Percentiles rank a stretch among this genome's conserved stretches.
These are phyloP conservation scores for Abrus precatorius DNA, from an alignment of 306 rosid species.

Conservation along the genomic window DNA sequence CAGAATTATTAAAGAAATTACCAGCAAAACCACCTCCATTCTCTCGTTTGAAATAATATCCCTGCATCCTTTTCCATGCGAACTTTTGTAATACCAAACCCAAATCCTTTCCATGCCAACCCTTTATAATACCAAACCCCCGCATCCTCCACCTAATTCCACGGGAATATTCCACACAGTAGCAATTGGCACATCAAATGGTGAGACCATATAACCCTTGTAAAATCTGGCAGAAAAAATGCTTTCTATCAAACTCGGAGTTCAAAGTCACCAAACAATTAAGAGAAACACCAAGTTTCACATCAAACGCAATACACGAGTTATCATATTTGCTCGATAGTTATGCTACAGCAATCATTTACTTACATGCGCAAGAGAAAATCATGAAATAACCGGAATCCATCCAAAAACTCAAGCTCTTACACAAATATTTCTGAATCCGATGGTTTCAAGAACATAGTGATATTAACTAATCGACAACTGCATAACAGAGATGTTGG, in stretches of 20 bases:
- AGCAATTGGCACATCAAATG: slow-evolving; percentile 79
- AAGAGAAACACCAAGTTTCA: slow-evolving; percentile 68
- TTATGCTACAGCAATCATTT: slow-evolving; percentile 7
- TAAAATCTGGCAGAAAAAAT: slow-evolving; percentile 75
- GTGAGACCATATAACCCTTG: slow-evolving; percentile 75
- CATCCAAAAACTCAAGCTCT: slow-evolving; percentile 9
- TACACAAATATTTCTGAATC: background rate
- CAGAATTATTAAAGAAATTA: slow-evolving; percentile 37
- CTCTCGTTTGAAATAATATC: slow-evolving; percentile 68
- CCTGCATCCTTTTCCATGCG: slow-evolving; percentile 82
- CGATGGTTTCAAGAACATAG: background rate
- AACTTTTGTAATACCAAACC: slow-evolving; percentile 73
- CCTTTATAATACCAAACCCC: slow-evolving; percentile 66
- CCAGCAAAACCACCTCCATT: slow-evolving; percentile 56
- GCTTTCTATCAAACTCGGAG: slow-evolving; percentile 83
- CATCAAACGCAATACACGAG: slow-evolving; percentile 57
- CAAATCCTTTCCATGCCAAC: slow-evolving; percentile 77
- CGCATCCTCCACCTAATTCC: slow-evolving; percentile 77
- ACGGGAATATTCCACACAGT: slow-evolving; percentile 64
- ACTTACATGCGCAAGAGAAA: slow-evolving; percentile 19
- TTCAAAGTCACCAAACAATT: slow-evolving; percentile 66
- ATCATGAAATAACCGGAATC: slow-evolving; percentile 15
- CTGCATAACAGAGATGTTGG: background rate
- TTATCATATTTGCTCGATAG: slow-evolving; percentile 10
- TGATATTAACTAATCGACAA: background rate